Evolutionary conservation across 768 basidiomycete species (phyloP).

Genomic region (Obba rivulosa): DNA sequence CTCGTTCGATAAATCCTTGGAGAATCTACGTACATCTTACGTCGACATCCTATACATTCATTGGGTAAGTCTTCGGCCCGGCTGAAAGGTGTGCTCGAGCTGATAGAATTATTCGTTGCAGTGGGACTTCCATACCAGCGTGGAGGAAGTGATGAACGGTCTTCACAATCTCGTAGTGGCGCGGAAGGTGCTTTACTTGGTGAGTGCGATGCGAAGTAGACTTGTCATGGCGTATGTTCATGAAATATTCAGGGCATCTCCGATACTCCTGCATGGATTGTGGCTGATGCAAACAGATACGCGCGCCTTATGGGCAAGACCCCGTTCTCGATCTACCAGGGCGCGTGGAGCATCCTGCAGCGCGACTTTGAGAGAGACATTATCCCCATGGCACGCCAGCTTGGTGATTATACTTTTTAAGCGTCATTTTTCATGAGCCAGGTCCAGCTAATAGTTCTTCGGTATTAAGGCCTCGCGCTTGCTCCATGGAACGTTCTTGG

Average conservation of each 20-base stretch:
- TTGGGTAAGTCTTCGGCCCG: slow-evolving; percentile 17
- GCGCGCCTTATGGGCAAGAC: slow-evolving; percentile 33
- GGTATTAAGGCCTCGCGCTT: slow-evolving; percentile 25
- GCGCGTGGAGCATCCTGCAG: slow-evolving; percentile 29
- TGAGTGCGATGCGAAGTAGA: slow-evolving; percentile 1
- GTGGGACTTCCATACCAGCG: slow-evolving; percentile 48
- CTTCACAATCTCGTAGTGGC: slow-evolving; percentile 45
- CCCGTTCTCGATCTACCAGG: slow-evolving; percentile 30
- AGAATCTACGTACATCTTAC: slow-evolving; percentile 38
- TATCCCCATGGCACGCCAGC: slow-evolving; percentile 29
- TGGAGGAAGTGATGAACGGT: slow-evolving; percentile 53
- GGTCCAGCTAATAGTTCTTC: not conserved
- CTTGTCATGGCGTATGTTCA: not conserved
- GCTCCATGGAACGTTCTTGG: slow-evolving; percentile 36
- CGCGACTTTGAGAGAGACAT: slow-evolving; percentile 38
- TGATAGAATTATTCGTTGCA: slow-evolving; percentile 36
- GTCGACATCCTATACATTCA: slow-evolving; percentile 43
- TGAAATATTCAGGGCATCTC: slow-evolving; percentile 15
- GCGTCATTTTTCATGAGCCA: not conserved
- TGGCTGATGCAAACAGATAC: slow-evolving; percentile 33
- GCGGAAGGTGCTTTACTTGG: slow-evolving; percentile 41
- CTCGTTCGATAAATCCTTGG: slow-evolving; percentile 29
- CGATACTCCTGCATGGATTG: slow-evolving; percentile 33
- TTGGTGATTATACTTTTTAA: slow-evolving; percentile 20
- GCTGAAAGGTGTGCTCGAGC: slow-evolving; percentile 20